phyloP scores from a whole-genome alignment of 2,329 filamentous ascomycete genomes.

The Dothideomycetes sp. region DNA sequence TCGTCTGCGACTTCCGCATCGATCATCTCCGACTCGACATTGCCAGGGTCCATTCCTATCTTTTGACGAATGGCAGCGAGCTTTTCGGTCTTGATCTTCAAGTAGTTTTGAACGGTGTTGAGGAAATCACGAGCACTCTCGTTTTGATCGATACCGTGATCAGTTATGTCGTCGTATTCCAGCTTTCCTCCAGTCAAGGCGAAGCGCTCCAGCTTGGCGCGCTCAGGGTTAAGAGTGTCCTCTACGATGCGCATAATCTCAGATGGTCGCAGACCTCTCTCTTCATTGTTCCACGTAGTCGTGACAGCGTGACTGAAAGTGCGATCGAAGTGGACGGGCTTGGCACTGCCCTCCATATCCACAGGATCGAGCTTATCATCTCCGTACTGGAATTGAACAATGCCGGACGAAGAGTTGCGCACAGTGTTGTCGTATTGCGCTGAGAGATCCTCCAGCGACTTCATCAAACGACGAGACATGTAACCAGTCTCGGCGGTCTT shows the following conservation, averaged over 20 bases:
- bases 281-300: conserved; percentile 69
- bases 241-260: conserved; percentile 64
- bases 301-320: conserved; percentile 76
- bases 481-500: conserved; percentile 99
- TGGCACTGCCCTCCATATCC: conserved; percentile 92
- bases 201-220: conserved; percentile 53
- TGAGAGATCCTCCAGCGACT: conserved; percentile 89
- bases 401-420: conserved; percentile 74
- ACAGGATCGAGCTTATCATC: conserved; percentile 92
- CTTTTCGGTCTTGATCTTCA: conserved; percentile 33
- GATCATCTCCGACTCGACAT: neutral
- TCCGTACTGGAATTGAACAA: conserved; percentile 96
- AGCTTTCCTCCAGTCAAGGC: conserved; percentile 54
- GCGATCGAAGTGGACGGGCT: conserved; percentile 83
- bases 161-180: conserved; percentile 59
- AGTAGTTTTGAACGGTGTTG: conserved; percentile 64
- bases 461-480: conserved; percentile 98
- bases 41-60: conserved; percentile 12
- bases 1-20: conserved; percentile 11
- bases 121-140: conserved; percentile 80
- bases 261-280: conserved; percentile 61
- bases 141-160: conserved; percentile 45
- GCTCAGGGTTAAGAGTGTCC: conserved; percentile 58
- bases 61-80: conserved; percentile 21
- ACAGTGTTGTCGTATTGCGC: conserved; percentile 93